Evolutionary conservation across 441 rosid genomes (phyloP), one percentile per base, ranked within the genome.

Genomic region (Aleurites moluccanus): DNA sequence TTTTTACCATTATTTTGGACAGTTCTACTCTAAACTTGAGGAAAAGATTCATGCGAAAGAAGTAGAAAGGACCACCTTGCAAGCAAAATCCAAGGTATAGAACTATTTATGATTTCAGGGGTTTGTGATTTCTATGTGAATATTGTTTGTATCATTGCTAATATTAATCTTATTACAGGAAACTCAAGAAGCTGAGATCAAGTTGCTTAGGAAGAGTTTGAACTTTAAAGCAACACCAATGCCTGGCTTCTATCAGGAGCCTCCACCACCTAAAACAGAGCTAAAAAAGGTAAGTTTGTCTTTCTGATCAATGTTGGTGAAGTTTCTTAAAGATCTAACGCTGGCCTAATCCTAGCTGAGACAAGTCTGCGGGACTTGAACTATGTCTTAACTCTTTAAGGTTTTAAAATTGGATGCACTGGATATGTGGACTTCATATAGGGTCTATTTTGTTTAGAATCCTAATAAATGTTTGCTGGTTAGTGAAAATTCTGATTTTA

Each of bases 171-270:
- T 63, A 73, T 72, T 66, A 16, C 85, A 96, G 99, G 98, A 96
- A 88, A 84, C 89, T 67, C 99, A 91, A 85, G 97, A 96, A 78
- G 98, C 98, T 49, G 99, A 96, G 88, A 84, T 96, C 76, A 91
- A 86, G 89, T 76, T 85, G 91, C 85, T 96, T 45, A 88, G 99
- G 85, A 93, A 92, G 85, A 93, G 93, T 83, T 86, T 96, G 88
- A 85, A 81, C 80, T 96, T 96, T 81, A 96, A 91, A 85, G 99
- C 99, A 69, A 93, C 97, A 53, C 98, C 98, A 13, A 91, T 96
- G 98, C 98, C 99, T 23, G 89, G 84, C 84, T 96, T 96, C 89
- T 96, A 96, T 78, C 98, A 92, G 85, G 99, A 93, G 80, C 99
- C 99, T 84, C 77, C 87, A 60, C 96, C 98, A 38, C 87, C 94